Evolutionary conservation across 2,329 filamentous ascomycete species (phyloP), one percentile per base, ranked within the genome.

Genomic region (Tolypocladium pustulatum): DNA sequence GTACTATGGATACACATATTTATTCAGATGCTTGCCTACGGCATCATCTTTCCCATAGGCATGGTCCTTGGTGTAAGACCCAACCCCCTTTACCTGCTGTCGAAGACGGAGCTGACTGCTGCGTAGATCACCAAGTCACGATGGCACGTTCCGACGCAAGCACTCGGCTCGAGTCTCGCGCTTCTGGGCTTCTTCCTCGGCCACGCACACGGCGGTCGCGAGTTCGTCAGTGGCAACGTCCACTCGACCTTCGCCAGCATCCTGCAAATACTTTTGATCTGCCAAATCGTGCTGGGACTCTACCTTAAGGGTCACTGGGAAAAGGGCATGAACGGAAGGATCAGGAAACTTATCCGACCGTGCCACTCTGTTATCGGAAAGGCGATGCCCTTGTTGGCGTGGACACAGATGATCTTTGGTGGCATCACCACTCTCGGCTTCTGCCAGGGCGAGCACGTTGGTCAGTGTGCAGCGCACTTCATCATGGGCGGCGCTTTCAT

Each of bases 401-500:
- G 94, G 94, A 81, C 87, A 7, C 94, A 99, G 77, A 95, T 99
- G 86, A 71, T 99, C 8, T 96, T 99, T 72, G 94, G 94, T 56
- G 94, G 91, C 43, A 97, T 99, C 68, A 93, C 93, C 0, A 81
- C 89, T 4, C 79, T 96, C 58, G 94, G 94, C 27, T 97, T 96
- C 78, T 99, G 94, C 72, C 89, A 91, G 64, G 91, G 81, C 57
- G 92, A 97, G 59, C 93, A 99, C 69, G 72, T 91, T 1, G 93
- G 92, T 37, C 94, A 99, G 73, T 99, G 94, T 73, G 76, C 90
- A 49, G 94, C 94, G 1, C 94, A 99, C 73, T 99, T 97, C 73
- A 99, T 97, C 73, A 99, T 99, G 94, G 94, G 94, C 52, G 88
- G 89, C 65, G 92, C 93, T 1, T 99, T 99, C 71, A 93, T 99